Percentiles rank a stretch among this genome's conserved stretches.
Conservation (phyloP, 768 basidiomycete species). For the Suillus variegatus region DNA sequence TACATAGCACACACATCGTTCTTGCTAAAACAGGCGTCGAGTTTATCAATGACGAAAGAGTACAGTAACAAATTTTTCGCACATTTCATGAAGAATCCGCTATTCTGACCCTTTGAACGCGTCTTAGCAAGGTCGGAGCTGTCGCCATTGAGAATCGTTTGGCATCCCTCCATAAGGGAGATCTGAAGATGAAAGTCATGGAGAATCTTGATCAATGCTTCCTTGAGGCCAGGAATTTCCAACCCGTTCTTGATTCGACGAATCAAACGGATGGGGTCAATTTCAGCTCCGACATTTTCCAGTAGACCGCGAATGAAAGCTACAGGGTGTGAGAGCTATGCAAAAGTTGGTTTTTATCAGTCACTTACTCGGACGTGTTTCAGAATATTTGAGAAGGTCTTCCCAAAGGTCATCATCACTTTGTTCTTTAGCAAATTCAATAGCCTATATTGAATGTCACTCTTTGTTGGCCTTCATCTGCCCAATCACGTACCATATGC, state of each 20-base stretch:
- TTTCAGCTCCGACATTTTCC: conserved; percentile 95
- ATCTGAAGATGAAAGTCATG: conserved; percentile 96
- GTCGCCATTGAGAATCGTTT: conserved; percentile 83
- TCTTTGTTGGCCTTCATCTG: not conserved
- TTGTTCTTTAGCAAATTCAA: conserved; percentile 98
- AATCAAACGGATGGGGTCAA: conserved; percentile 92
- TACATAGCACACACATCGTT: conserved; percentile 68
- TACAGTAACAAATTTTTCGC: conserved; percentile 29
- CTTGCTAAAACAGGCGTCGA: conserved; percentile 45
- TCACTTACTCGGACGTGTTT: conserved; percentile 79
- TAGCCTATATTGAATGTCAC: conserved; percentile 57
- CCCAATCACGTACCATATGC: conserved; percentile 57
- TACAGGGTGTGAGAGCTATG: conserved; percentile 27
- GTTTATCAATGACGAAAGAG: conserved; percentile 1
- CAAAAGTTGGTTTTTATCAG: not conserved
- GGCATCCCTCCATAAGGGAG: conserved; percentile 90
- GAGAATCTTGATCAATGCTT: conserved; percentile 93
- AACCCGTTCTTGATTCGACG: conserved; percentile 94
- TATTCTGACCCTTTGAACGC: conserved; percentile 75
- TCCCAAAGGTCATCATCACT: conserved; percentile 98
- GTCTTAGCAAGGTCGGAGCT: conserved; percentile 67
- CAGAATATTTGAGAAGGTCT: conserved; percentile 90
- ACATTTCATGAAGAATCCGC: conserved; percentile 80
- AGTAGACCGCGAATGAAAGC: conserved; percentile 94
- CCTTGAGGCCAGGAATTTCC: conserved; percentile 94